phyloP scores from a whole-genome alignment of 768 basidiomycete genomes.

The Steccherinum ochraceum region DNA sequence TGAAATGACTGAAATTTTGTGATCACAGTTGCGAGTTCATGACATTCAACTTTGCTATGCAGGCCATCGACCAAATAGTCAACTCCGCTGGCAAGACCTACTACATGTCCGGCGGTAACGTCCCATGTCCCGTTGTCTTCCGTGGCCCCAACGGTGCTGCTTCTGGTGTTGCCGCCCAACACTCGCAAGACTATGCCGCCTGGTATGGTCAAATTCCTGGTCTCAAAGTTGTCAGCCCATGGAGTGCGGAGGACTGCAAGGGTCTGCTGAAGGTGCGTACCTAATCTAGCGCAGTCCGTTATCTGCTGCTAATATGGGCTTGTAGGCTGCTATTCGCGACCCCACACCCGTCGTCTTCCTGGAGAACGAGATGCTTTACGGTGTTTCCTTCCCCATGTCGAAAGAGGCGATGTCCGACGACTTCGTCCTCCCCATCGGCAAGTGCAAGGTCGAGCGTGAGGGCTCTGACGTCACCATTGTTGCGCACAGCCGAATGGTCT shows the following conservation, averaged over 20 bases:
- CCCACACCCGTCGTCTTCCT: conserved; percentile 98
- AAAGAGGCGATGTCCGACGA: conserved; percentile 91
- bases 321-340: conserved; percentile 96
- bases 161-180: conserved; percentile 93
- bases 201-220: conserved; percentile 95
- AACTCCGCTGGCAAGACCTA: conserved; percentile 99
- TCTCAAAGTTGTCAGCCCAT: conserved; percentile 95
- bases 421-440: conserved; percentile 95
- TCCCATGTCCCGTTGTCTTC: conserved; percentile 98
- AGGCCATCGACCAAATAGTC: conserved; percentile 99
- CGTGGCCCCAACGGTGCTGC: conserved; percentile 99
- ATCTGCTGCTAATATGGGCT: conserved; percentile 29
- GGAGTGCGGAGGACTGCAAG: conserved; percentile 98
- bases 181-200: conserved; percentile 95
- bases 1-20: conserved; percentile 4
- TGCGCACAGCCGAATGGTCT: conserved; percentile 98
- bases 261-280: conserved; percentile 83
- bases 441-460: conserved; percentile 91
- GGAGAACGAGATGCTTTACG: conserved; percentile 99
- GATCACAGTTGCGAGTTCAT: conserved; percentile 89
- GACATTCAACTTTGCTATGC: conserved; percentile 99
- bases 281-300: not conserved
- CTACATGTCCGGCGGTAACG: conserved; percentile 99
- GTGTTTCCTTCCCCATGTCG: conserved; percentile 95
- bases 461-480: conserved; percentile 94